These are phyloP conservation scores for Cyclocybe aegerita DNA, from an alignment of 768 basidiomycete species.

Conservation along the genomic window DNA sequence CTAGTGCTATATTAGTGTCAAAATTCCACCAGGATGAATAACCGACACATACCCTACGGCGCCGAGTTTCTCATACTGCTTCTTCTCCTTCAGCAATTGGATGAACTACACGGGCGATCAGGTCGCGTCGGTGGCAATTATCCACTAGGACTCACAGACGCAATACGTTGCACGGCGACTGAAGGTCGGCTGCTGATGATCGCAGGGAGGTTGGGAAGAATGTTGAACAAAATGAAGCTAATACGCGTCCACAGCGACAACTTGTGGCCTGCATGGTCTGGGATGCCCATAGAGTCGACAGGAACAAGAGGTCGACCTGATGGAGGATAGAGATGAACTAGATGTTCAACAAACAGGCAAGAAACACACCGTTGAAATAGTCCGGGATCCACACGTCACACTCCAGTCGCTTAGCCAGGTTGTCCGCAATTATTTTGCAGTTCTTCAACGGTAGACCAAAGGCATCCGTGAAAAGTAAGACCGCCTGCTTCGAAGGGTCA, in stretches of 20 bases:
- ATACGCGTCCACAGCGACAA: slow-evolving; percentile 25
- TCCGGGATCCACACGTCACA: slow-evolving; percentile 70
- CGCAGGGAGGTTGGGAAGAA: slow-evolving; percentile 25
- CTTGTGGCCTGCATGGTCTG: slow-evolving; percentile 32
- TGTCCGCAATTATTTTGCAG: slow-evolving; percentile 57
- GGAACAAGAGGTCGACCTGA: slow-evolving; percentile 30
- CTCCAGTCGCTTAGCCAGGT: slow-evolving; percentile 41
- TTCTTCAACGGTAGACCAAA: slow-evolving; percentile 57
- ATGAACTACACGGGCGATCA: background rate
- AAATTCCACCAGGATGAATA: background rate
- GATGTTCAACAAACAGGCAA: background rate
- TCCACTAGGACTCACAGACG: slow-evolving; percentile 23
- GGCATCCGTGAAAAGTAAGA: slow-evolving; percentile 55
- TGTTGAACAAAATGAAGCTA: slow-evolving; percentile 19
- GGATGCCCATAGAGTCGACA: slow-evolving; percentile 22
- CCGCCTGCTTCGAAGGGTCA: slow-evolving; percentile 33
- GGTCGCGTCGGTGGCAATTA: slow-evolving; percentile 1
- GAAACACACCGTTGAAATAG: slow-evolving; percentile 48
- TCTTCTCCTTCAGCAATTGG: slow-evolving; percentile 37
- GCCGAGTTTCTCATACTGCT: slow-evolving; percentile 42
- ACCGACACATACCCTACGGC: slow-evolving; percentile 35
- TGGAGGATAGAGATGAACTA: background rate
- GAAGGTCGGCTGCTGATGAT: slow-evolving; percentile 31
- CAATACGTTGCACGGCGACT: slow-evolving; percentile 28
- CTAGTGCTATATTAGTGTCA: slow-evolving; percentile 16